Percentiles rank a stretch among this genome's conserved stretches.
phyloP scores from a whole-genome alignment of 169 alveolate genomes.

The Plasmodium coatneyi region DNA sequence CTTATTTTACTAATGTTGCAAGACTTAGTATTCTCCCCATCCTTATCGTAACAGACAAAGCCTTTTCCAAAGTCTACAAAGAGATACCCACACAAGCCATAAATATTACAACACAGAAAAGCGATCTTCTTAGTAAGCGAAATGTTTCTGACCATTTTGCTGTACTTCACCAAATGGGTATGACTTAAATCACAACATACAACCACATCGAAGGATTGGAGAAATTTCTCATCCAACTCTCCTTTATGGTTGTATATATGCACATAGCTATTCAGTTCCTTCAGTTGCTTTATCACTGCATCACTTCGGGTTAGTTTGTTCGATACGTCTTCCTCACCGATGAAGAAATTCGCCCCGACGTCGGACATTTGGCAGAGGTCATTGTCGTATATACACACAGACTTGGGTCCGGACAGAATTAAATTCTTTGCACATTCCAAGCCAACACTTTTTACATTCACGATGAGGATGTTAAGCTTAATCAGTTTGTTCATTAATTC shows the following conservation, averaged over 20 bases:
- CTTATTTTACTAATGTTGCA: slow-evolving; percentile 89
- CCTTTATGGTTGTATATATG: slow-evolving; percentile 72
- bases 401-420: slow-evolving; percentile 95
- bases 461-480: slow-evolving; percentile 92
- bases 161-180: slow-evolving; percentile 76
- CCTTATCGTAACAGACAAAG: slow-evolving; percentile 88
- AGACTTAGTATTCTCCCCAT: slow-evolving; percentile 91
- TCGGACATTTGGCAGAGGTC: slow-evolving; percentile 88
- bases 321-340: slow-evolving; percentile 92
- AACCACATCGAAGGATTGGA: slow-evolving; percentile 85
- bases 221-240: slow-evolving; percentile 69
- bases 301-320: slow-evolving; percentile 91
- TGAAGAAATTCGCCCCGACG: slow-evolving; percentile 95
- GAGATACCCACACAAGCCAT: slow-evolving; percentile 96
- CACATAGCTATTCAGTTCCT: slow-evolving; percentile 69
- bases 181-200: slow-evolving; percentile 85
- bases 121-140: slow-evolving; percentile 82
- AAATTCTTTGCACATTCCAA: slow-evolving; percentile 95
- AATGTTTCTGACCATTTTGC: slow-evolving; percentile 80
- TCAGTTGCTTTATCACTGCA: slow-evolving; percentile 91
- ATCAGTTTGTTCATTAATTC: slow-evolving; percentile 97
- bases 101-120: slow-evolving; percentile 86
- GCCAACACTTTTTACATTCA: slow-evolving; percentile 95
- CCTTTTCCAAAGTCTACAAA: slow-evolving; percentile 96
- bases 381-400: slow-evolving; percentile 94